Evolutionary conservation across 1,284 basidiomycete species (phyloP).

Genomic region (Calocybe gambosa): DNA sequence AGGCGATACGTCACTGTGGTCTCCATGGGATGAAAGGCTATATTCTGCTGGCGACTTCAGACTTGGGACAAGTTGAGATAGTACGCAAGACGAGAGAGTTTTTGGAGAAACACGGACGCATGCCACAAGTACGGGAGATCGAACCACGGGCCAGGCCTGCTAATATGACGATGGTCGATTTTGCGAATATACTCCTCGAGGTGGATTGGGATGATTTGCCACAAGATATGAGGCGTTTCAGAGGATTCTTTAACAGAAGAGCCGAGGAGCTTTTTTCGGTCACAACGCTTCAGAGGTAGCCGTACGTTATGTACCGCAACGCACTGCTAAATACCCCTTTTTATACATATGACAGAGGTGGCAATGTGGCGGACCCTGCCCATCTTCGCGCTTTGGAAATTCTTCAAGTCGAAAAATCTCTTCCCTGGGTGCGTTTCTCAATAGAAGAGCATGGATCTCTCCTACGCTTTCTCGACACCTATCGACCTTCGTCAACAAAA

Average conservation of each 20-base stretch:
- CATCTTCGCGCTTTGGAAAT: slow-evolving; percentile 7
- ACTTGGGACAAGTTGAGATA: slow-evolving; percentile 13
- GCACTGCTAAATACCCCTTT: not conserved
- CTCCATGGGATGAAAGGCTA: slow-evolving; percentile 1
- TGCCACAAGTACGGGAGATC: slow-evolving; percentile 7
- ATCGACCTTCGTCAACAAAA: slow-evolving; percentile 8
- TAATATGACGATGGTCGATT: not conserved
- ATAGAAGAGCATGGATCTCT: slow-evolving; percentile 3
- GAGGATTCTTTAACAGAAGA: slow-evolving; percentile 8
- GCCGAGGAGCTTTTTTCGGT: slow-evolving; percentile 2
- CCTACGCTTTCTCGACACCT: slow-evolving; percentile 2
- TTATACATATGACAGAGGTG: not conserved
- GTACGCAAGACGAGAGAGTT: slow-evolving; percentile 8
- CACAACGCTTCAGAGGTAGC: not conserved
- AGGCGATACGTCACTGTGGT: slow-evolving; percentile 11
- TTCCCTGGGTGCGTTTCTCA: slow-evolving; percentile 11
- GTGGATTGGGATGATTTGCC: slow-evolving; percentile 6
- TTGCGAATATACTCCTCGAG: slow-evolving; percentile 4
- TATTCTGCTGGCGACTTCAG: slow-evolving; percentile 1
- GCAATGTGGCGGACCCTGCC: not conserved
- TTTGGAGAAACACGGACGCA: slow-evolving; percentile 6
- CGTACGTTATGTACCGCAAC: no score
- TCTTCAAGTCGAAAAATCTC: not conserved
- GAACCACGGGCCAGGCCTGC: slow-evolving; percentile 4
- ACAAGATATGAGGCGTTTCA: slow-evolving; percentile 1